Conservation (phyloP, 768 basidiomycete species). For the Baorangia bicolor region DNA sequence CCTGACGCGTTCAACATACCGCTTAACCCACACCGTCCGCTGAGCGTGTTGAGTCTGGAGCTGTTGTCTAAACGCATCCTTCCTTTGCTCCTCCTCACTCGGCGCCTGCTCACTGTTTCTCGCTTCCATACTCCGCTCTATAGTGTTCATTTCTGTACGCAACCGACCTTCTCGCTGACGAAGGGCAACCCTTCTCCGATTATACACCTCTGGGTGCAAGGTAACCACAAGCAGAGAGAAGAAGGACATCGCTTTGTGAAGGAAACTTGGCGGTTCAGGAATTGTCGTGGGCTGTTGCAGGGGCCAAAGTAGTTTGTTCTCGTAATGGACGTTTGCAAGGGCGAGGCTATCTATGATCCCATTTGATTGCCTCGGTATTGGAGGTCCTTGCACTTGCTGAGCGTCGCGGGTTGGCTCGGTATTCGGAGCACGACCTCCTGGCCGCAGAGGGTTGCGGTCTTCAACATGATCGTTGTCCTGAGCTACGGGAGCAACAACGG, state of each 20-base stretch:
- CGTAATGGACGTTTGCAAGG: slow-evolving; percentile 53
- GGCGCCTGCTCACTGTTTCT: slow-evolving; percentile 31
- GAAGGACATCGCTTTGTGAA: slow-evolving; percentile 54
- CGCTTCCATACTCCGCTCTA: slow-evolving; percentile 26
- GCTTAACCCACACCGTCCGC: slow-evolving; percentile 59
- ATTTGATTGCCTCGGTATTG: slow-evolving; percentile 31
- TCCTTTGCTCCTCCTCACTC: slow-evolving; percentile 34
- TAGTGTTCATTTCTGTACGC: slow-evolving; percentile 58
- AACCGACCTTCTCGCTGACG: slow-evolving; percentile 63
- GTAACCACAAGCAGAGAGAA: slow-evolving; percentile 56
- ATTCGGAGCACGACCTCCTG: slow-evolving; percentile 15
- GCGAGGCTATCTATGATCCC: slow-evolving; percentile 51
- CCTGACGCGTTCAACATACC: slow-evolving; percentile 64
- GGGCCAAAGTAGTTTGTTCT: slow-evolving; percentile 51
- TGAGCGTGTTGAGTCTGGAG: slow-evolving; percentile 49
- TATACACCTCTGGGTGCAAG: slow-evolving; percentile 73
- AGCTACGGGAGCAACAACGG: slow-evolving; percentile 18
- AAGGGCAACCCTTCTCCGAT: slow-evolving; percentile 58
- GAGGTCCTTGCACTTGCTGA: slow-evolving; percentile 29
- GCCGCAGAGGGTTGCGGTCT: slow-evolving; percentile 15
- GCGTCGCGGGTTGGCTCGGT: slow-evolving; percentile 14
- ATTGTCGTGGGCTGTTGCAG: slow-evolving; percentile 14
- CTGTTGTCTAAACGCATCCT: slow-evolving; percentile 36
- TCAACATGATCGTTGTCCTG: slow-evolving; percentile 16
- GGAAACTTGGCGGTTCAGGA: slow-evolving; percentile 43